Base-by-base conservation (phyloP, 106 monocot genomes). In the Acorus gramineus region DNA sequence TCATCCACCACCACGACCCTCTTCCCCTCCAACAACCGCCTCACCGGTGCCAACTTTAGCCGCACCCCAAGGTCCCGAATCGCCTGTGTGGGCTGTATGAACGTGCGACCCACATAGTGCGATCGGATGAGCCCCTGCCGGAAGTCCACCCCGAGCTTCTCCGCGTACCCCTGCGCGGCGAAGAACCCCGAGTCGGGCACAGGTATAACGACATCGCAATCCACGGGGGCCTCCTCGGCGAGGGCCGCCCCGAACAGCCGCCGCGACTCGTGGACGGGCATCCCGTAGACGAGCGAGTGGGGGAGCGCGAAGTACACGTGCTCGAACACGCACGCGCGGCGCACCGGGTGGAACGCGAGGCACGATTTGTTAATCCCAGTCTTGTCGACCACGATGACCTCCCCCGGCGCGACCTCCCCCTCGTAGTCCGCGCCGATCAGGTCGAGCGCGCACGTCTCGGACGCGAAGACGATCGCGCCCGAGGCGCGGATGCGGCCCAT, bases 301-400 rank as follows among this genome's bases (percentile, higher is more conserved):
- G 95, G 95, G 54, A 96, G 78, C 3, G 90, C 84, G 66, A 96
- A 90, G 82, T 96, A 96, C 55, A 96, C 71, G 69, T 86, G 95
- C 71, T 96, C 87, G 71, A 96, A 90, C 47, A 96, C 71, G 77
- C 95, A 87, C 11, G 87, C 84, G 65, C 87, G 84, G 8, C 91
- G 71, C 2, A 76, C 68, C 13, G 59, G 70, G 2, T 47, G 73
- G 9, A 80, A 78, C 76, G 83, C 74, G 47, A 96, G 76, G 78
- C 90, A 96, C 42, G 53, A 57, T 28, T 84, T 6, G 2, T 78
- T 75, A 59, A 78, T 71, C 55, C 72, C 72, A 5, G n/a, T 42
- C 52, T 43, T n/a, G 64, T 81, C 81, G 42, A 76, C 76, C 3
- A 57, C 77, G 4, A 77, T 50, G 8, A 77, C 64, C 69, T 81